These are phyloP conservation scores for Pistacia vera DNA, from an alignment of 345 rosid species.

Conservation along the genomic window DNA sequence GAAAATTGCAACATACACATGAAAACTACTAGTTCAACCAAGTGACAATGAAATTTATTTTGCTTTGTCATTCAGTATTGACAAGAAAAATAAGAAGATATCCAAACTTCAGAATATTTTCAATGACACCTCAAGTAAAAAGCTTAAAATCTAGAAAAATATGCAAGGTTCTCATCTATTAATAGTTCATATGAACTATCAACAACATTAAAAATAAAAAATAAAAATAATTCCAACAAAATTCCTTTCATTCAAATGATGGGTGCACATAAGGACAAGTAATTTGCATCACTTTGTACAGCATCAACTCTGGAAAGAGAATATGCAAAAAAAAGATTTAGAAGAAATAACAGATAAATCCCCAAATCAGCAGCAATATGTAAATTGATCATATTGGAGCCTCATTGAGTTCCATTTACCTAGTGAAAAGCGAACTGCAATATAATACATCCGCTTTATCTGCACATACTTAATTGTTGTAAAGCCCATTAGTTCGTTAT, in stretches of 20 bases:
- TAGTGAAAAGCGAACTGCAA: neutral
- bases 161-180: neutral
- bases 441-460: neutral
- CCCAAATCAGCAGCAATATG: neutral
- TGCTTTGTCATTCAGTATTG: neutral
- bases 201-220: neutral
- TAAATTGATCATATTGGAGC: neutral
- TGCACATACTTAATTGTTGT: neutral
- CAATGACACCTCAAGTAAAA: neutral
- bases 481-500: neutral
- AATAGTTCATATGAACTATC: neutral
- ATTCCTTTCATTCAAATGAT: too few species aligned
- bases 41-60: neutral
- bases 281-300: neutral
- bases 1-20: neutral
- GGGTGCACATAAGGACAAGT: neutral
- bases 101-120: neutral
- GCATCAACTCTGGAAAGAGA: neutral
- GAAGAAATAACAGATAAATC: neutral
- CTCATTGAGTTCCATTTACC: neutral
- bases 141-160: neutral
- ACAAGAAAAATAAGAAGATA: neutral
- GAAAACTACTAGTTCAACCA: neutral
- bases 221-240: too few species aligned
- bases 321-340: neutral